A percentile compares a stretch with the other conserved stretches of the same genome.
Conservation (phyloP, 2,329 filamentous ascomycete genomes). For the Xylaria multiplex region DNA sequence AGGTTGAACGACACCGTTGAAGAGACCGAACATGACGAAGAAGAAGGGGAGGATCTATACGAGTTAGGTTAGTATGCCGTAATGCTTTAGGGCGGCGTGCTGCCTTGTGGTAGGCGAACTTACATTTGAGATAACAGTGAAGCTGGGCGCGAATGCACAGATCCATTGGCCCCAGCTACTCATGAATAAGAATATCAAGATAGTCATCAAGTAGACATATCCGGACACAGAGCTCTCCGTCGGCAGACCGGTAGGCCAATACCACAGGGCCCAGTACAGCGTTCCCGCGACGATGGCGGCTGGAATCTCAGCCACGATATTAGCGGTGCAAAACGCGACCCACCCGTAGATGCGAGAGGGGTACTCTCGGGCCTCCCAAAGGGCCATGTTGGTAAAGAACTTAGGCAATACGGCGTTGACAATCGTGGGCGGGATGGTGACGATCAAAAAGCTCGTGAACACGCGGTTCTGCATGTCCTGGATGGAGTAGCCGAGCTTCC, state of each 20-base stretch:
- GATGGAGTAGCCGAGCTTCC: constrained; percentile 70
- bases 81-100: not conserved
- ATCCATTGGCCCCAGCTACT: constrained; percentile 86
- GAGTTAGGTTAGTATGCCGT: constrained; percentile 1
- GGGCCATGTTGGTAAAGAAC: constrained; percentile 76
- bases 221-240: constrained; percentile 72
- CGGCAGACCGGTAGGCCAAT: constrained; percentile 78
- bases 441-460: constrained; percentile 76
- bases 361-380: constrained; percentile 79
- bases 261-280: constrained; percentile 80
- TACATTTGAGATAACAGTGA: constrained; percentile 79
- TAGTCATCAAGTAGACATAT: constrained; percentile 80
- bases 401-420: constrained; percentile 81
- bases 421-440: constrained; percentile 74
- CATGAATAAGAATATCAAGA: constrained; percentile 82
- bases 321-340: constrained; percentile 79
- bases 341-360: constrained; percentile 81
- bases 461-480: constrained; percentile 80
- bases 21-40: constrained; percentile 79
- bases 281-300: constrained; percentile 70
- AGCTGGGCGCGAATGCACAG: constrained; percentile 80
- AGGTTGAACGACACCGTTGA: constrained; percentile 80
- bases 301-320: constrained; percentile 78
- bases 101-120: constrained; percentile 37
- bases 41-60: constrained; percentile 75